These are phyloP conservation scores for Amanita pseudoporphyria DNA, from an alignment of 768 basidiomycete species.

Conservation along the genomic window DNA sequence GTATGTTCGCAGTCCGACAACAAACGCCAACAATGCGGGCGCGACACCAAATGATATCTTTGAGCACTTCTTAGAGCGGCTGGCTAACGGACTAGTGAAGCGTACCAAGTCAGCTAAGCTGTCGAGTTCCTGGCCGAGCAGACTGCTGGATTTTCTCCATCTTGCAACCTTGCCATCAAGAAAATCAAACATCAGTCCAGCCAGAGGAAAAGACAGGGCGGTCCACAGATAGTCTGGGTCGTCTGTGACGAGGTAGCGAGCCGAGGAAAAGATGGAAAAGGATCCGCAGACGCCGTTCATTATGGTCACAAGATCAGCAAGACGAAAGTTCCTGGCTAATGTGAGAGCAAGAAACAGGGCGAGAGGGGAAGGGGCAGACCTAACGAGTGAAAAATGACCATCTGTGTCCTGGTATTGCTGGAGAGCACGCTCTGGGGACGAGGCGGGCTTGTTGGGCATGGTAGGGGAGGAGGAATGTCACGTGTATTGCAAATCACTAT, in stretches of 20 bases:
- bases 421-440: constrained; percentile 18
- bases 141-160: constrained; percentile 91
- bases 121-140: constrained; percentile 97
- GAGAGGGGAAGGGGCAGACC: constrained; percentile 38
- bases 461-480: background rate
- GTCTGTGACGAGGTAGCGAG: constrained; percentile 74
- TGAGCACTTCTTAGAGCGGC: constrained; percentile 2
- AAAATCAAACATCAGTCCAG: constrained; percentile 96
- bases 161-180: constrained; percentile 96
- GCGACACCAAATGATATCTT: constrained; percentile 98
- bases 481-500: background rate
- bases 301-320: constrained; percentile 96
- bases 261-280: constrained; percentile 90
- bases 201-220: constrained; percentile 82
- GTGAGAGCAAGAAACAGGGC: background rate
- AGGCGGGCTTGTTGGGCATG: background rate
- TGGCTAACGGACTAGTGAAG: constrained; percentile 11
- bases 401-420: constrained; percentile 83
- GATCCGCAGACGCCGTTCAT: constrained; percentile 99
- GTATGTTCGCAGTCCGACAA: constrained; percentile 82
- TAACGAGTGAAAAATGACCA: constrained; percentile 95
- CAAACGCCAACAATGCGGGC: constrained; percentile 87
- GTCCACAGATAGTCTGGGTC: constrained; percentile 76
- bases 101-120: constrained; percentile 90
- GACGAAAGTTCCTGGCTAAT: constrained; percentile 77